Percentiles rank a stretch among this genome's conserved stretches.
These are phyloP conservation scores for Rhizophlyctis rosea DNA, from an alignment of 192 early-diverging fungal genomes.

Conservation along the genomic window DNA sequence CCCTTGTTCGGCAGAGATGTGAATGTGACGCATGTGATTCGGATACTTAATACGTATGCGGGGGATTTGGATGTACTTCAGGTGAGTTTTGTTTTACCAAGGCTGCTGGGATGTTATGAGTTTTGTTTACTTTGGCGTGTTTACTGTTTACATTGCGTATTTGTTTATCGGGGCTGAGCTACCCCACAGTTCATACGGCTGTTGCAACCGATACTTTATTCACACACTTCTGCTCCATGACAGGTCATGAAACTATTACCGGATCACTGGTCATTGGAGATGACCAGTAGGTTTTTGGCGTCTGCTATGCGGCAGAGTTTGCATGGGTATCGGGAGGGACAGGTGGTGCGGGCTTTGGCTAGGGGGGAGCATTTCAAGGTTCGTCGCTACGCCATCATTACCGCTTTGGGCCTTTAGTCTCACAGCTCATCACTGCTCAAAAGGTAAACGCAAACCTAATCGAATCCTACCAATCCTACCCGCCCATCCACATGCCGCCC, in stretches of 20 bases:
- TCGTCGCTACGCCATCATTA: too few species aligned
- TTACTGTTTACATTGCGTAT: too few species aligned
- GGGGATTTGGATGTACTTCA: constrained; percentile 23
- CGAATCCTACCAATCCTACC: not conserved
- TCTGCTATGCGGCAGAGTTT: constrained; percentile 9
- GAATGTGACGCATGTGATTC: constrained; percentile 13
- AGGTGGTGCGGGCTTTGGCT: constrained; percentile 22
- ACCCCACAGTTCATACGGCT: too few species aligned
- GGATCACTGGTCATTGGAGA: constrained; percentile 33
- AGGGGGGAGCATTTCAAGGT: constrained; percentile 31
- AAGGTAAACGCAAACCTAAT: not conserved
- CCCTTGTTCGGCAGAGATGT: constrained; percentile 15
- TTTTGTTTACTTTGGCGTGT: too few species aligned
- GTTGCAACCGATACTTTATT: not conserved
- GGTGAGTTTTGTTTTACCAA: constrained; percentile 8
- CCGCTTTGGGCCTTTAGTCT: not conserved
- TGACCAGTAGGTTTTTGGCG: constrained; percentile 20
- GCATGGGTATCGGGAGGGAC: constrained; percentile 13
- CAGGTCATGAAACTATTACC: constrained; percentile 35
- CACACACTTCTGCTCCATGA: not conserved
- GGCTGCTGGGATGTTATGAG: constrained; percentile 7
- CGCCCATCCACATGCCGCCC: not conserved
- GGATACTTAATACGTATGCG: constrained; percentile 26
- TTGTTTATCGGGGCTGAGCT: too few species aligned
- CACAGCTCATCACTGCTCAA: not conserved